A percentile compares a stretch with the other conserved stretches of the same genome.
Evolutionary conservation across 2,329 filamentous ascomycete species (phyloP).

Genomic region (Coleophoma eucalyptorum): DNA sequence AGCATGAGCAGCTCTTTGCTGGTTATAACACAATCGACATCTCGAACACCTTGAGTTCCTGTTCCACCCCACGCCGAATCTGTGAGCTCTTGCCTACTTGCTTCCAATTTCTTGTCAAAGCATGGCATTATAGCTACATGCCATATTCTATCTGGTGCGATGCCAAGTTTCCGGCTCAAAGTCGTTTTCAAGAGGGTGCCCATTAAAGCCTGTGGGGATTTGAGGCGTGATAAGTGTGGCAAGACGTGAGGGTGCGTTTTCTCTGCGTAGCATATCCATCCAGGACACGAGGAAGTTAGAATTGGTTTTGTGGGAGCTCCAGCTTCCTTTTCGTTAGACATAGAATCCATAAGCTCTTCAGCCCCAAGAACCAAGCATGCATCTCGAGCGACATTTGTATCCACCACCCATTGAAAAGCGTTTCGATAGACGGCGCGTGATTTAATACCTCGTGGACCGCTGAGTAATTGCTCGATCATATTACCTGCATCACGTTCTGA

Average conservation of each 20-base stretch:
- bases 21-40: constrained; percentile 98
- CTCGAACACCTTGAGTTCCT: constrained; percentile 60
- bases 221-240: constrained; percentile 84
- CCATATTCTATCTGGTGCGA: constrained; percentile 81
- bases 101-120: constrained; percentile 98
- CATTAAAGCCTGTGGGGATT: constrained; percentile 89
- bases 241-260: constrained; percentile 95
- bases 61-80: constrained; percentile 66
- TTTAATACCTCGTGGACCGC: constrained; percentile 64
- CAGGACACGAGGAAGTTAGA: constrained; percentile 87
- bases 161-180: constrained; percentile 66
- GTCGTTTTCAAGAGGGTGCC: constrained; percentile 88
- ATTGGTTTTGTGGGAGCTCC: constrained; percentile 48
- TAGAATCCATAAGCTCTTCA: constrained; percentile 58
- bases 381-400: constrained; percentile 81
- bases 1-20: constrained; percentile 92
- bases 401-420: constrained; percentile 83
- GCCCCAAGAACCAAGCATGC: constrained; percentile 77
- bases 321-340: constrained; percentile 10
- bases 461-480: constrained; percentile 80
- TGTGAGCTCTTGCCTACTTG: constrained; percentile 87
- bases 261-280: constrained; percentile 98
- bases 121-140: constrained; percentile 97
- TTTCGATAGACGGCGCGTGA: constrained; percentile 69
- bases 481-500: constrained; percentile 70